These are phyloP conservation scores for Aspergillus nomiae DNA, from an alignment of 2,329 filamentous ascomycete genomes.

Conservation along the genomic window DNA sequence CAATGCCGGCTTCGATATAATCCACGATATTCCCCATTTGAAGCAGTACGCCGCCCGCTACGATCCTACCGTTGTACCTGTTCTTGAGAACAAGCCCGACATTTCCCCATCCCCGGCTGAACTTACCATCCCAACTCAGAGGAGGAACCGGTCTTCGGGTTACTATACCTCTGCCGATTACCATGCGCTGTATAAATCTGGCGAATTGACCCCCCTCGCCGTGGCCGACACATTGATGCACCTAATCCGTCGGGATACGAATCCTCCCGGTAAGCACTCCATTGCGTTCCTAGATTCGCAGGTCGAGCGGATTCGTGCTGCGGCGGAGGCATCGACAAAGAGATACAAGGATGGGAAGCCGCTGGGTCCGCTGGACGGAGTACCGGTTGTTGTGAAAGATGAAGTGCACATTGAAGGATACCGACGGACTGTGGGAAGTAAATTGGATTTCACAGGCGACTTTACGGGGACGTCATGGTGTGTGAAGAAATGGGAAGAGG, in stretches of 20 bases:
- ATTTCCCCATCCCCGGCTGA: slow-evolving; percentile 14
- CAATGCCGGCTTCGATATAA: slow-evolving; percentile 66
- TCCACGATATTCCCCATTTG: slow-evolving; percentile 59
- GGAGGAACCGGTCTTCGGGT: slow-evolving; percentile 39
- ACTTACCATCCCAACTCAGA: slow-evolving; percentile 36
- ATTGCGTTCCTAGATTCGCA: slow-evolving; percentile 72
- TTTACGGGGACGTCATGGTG: slow-evolving; percentile 67
- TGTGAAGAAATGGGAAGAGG: slow-evolving; percentile 69
- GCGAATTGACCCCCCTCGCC: slow-evolving; percentile 69
- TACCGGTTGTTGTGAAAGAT: slow-evolving; percentile 83
- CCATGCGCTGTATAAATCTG: slow-evolving; percentile 70
- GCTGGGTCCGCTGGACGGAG: slow-evolving; percentile 73
- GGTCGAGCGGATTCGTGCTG: slow-evolving; percentile 62
- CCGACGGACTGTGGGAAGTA: slow-evolving; percentile 65
- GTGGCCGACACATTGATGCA: slow-evolving; percentile 72
- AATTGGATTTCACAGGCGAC: slow-evolving; percentile 56
- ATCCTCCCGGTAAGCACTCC: slow-evolving; percentile 62
- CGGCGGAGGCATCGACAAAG: slow-evolving; percentile 72
- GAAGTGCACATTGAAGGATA: slow-evolving; percentile 74
- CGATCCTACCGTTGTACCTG: slow-evolving; percentile 60
- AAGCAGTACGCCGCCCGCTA: slow-evolving; percentile 56
- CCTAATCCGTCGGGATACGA: slow-evolving; percentile 64
- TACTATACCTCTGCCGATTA: slow-evolving; percentile 77
- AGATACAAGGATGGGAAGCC: slow-evolving; percentile 69
- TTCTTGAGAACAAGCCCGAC: slow-evolving; percentile 24